Base-by-base conservation (phyloP, 129 eudicot species). In the Ambrosia artemisiifolia region DNA sequence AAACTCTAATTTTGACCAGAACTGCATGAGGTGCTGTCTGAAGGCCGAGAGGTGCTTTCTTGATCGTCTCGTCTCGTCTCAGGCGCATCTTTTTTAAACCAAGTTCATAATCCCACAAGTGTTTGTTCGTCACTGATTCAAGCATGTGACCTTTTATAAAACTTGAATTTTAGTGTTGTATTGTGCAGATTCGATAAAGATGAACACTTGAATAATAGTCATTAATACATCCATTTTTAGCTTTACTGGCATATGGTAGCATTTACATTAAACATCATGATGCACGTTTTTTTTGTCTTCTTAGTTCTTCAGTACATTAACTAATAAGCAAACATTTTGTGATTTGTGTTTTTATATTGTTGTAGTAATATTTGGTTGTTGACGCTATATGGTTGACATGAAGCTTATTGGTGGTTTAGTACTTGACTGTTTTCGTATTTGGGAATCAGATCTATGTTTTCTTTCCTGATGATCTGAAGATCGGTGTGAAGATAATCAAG, bases 391-490 rank as follows among this genome's bases (percentile, higher is more conserved):
- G 59, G 24, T 65, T 74, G 64, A 63, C 16, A 6, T 49, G 24
- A 34, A 62, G 63, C 28, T 73, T 1, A 18, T 49, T 63, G 48
- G 17, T 59, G 4, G n/a, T 16, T 28, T 36, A 5, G 43, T 61
- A 47, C 63, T 74, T 74, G 40, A 74, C 13, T 49, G 10, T 11
- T 66, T 36, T 19, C 44, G 0, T 67, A 11, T 60, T 59, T 61
- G 46, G 56, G 65, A 40, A 63, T 64, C 77, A 78, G 82, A 78
- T 78, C 30, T 63, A 16, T 42, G 82, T 78, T 78, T 78, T 78
- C 82, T 78, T 78, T 63, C 82, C 82, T 13, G 72, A 78, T 32
- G 73, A 71, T 17, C 51, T 78, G 82, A 78, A 78, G 82, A 78
- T 78, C 32, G 78, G 82, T 42, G 82, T 78, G 34, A 55, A 55